Evolutionary conservation across 2,329 filamentous ascomycete genomes (phyloP).

Genomic region (Pleoardoris graminearum): DNA sequence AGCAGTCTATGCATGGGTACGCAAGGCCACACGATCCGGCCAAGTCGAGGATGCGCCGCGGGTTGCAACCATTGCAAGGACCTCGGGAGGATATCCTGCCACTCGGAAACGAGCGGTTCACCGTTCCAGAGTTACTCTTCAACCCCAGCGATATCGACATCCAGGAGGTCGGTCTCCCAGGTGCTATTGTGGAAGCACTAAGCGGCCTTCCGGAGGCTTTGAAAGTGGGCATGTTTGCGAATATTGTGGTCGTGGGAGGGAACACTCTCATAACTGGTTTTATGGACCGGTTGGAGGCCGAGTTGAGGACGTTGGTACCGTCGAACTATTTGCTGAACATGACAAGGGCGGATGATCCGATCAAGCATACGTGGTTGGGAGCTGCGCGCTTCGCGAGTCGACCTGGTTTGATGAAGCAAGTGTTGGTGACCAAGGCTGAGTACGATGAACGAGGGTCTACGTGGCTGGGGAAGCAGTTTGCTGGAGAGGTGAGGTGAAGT

Average conservation of each 20-base stretch:
- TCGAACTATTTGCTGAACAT: slow-evolving; percentile 37
- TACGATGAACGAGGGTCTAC: slow-evolving; percentile 81
- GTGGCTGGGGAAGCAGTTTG: slow-evolving; percentile 76
- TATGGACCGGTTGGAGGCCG: slow-evolving; percentile 72
- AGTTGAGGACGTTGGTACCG: slow-evolving; percentile 63
- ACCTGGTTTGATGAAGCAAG: slow-evolving; percentile 62
- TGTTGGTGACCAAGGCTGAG: slow-evolving; percentile 82
- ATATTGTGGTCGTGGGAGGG: slow-evolving; percentile 86
- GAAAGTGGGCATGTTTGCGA: slow-evolving; percentile 81
- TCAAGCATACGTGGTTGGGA: slow-evolving; percentile 83
- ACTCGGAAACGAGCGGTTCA: slow-evolving; percentile 88
- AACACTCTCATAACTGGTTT: slow-evolving; percentile 81
- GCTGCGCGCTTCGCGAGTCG: slow-evolving; percentile 77
- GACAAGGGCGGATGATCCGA: slow-evolving; percentile 69
- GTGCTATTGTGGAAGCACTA: slow-evolving; percentile 80
- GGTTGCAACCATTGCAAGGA: slow-evolving; percentile 52
- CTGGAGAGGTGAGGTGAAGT: slow-evolving; percentile 25
- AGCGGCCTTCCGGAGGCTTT: slow-evolving; percentile 75
- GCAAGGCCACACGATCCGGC: slow-evolving; percentile 77
- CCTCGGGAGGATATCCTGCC: slow-evolving; percentile 78
- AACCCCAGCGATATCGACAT: slow-evolving; percentile 83
- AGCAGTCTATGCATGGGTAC: slow-evolving; percentile 65
- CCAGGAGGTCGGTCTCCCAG: slow-evolving; percentile 78
- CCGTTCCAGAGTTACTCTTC: slow-evolving; percentile 88
- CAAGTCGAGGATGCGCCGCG: slow-evolving; percentile 57